Base-by-base conservation (phyloP, 2,329 filamentous ascomycete species). In the Phaeoacremonium minimum region DNA sequence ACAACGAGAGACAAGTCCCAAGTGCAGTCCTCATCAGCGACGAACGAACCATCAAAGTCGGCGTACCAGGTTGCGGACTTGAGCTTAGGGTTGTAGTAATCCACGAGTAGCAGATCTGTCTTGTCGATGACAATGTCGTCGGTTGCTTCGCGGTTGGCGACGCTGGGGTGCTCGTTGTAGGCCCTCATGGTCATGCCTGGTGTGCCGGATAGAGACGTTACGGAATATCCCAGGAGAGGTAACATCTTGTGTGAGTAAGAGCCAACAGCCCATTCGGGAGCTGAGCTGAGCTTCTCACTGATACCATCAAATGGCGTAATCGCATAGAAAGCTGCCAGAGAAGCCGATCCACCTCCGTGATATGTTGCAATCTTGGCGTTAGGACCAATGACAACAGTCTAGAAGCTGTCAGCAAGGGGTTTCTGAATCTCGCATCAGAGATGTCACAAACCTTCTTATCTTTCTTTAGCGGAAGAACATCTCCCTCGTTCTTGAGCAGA, bases 221-320 rank as follows among this genome's bases (percentile, higher is more conserved):
- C 61, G 5, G 71, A 57, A 3, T 61, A 61, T 1, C 77, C 75
- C 4, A 84, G 61, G 0, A 79, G 58, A 1, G 80, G 81, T 2
- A 83, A 66, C 44, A 80, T 67, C 50, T 79, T 80, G 57, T 84
- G 79, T 1, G 76, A 78, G 53, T 83, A 80, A 28, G 73, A 75
- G 8, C 81, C 81, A 30, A 81, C 71, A 2, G 74, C 67, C 51
- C 77, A 83, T 2, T 52, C 55, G 0, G 71, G 68, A 5, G 58
- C 38, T 1, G 54, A 56, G 9, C 50, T 53, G 1, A 75, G 60
- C 51, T 75, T 74, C 20, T 66, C 66, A 28, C 68, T 72, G 48
- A 89, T 86, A 6, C 83, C 84, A 38, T 85, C 81, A 17, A 83
- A 79, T 3, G 85, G 85, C 1, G 80, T 87, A 15, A 88, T 71